These are phyloP conservation scores for Tetrapisispora nanseiensis DNA, from an alignment of 805 yeast species.

Conservation along the genomic window DNA sequence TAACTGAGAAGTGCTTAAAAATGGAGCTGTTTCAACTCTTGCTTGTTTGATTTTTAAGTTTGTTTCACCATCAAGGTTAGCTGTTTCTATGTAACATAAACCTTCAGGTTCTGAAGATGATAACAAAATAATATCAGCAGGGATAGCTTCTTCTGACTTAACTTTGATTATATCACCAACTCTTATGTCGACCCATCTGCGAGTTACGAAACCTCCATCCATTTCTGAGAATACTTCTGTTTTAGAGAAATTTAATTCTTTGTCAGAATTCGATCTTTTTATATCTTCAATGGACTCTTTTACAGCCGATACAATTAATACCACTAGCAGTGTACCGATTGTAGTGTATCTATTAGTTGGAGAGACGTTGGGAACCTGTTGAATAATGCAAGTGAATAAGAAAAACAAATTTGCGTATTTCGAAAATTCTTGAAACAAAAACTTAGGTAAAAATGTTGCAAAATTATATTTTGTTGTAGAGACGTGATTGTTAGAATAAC, in stretches of 20 bases:
- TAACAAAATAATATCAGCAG: conserved; percentile 80
- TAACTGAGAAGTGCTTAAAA: conserved; percentile 57
- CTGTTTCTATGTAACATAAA: conserved; percentile 92
- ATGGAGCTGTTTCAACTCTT: conserved; percentile 59
- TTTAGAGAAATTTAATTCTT: conserved; percentile 72
- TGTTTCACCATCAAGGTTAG: conserved; percentile 96
- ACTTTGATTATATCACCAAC: conserved; percentile 90
- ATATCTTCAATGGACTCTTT: conserved; percentile 88
- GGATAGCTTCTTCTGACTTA: conserved; percentile 79
- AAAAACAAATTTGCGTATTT: conserved; percentile 94
- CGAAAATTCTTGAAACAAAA: conserved; percentile 90
- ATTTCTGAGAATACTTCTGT: conserved; percentile 54
- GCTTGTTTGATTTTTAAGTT: conserved; percentile 92
- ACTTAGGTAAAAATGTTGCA: conserved; percentile 90
- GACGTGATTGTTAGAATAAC: conserved; percentile 73
- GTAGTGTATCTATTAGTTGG: conserved; percentile 96
- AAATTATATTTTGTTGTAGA: conserved; percentile 91
- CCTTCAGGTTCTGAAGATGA: conserved; percentile 98
- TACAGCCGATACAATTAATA: conserved; percentile 79
- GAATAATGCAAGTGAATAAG: conserved; percentile 82
- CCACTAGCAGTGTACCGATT: conserved; percentile 79
- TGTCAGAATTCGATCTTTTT: conserved; percentile 80
- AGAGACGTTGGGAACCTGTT: conserved; percentile 93
- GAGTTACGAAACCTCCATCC: conserved; percentile 52
- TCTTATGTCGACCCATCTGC: conserved; percentile 75